A percentile compares a stretch with the other conserved stretches of the same genome.
phyloP scores from a whole-genome alignment of 2,329 filamentous ascomycete genomes.

The Trichoderma simmonsii region DNA sequence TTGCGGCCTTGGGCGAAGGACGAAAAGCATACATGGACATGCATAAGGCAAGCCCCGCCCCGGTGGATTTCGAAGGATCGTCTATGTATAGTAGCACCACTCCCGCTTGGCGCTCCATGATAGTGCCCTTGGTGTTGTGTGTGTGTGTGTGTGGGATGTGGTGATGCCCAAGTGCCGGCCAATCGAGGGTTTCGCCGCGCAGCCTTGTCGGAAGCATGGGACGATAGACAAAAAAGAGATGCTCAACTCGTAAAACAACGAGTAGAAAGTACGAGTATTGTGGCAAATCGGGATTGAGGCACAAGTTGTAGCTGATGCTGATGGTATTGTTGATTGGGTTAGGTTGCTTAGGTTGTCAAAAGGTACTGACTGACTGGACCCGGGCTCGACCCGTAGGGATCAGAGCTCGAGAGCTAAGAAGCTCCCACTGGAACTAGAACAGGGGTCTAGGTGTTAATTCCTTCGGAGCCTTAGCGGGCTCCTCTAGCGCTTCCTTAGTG shows the following conservation, averaged over 20 bases:
- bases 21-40: neutral
- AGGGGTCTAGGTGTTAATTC: neutral
- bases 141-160: neutral
- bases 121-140: neutral
- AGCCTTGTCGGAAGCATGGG: neutral
- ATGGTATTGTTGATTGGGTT: neutral
- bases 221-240: neutral
- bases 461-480: neutral
- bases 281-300: neutral
- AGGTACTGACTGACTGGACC: neutral
- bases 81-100: neutral
- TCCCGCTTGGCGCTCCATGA: neutral
- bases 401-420: neutral
- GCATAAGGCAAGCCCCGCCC: conserved; percentile 3
- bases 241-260: neutral
- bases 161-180: conserved; percentile 7
- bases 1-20: neutral
- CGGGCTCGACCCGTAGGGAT: neutral
- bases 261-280: neutral
- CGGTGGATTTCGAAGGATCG: conserved; percentile 9
- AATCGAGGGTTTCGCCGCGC: neutral
- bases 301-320: neutral
- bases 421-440: neutral
- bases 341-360: neutral
- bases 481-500: neutral